Evolutionary conservation across 331 rosid genomes (phyloP).

Genomic region (Cydonia oblonga): DNA sequence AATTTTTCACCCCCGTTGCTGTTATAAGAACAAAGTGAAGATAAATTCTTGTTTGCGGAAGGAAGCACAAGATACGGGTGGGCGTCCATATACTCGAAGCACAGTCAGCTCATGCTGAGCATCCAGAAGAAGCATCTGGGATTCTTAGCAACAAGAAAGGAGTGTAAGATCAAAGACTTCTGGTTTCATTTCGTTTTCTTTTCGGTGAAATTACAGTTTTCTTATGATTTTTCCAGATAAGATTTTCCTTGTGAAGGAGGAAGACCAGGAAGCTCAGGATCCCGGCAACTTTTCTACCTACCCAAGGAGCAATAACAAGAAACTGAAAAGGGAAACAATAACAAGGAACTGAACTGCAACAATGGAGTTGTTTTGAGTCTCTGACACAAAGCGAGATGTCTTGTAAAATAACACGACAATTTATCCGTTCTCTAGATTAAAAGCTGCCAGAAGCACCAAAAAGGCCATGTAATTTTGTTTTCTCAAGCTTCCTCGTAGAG

Average conservation of each 20-base stretch:
- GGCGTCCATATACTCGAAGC: constrained; percentile 14
- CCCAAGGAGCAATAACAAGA: constrained; percentile 1
- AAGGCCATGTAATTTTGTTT: too few species aligned
- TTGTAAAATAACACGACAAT: background rate
- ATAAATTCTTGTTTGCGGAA: background rate
- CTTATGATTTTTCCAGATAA: constrained; percentile 4
- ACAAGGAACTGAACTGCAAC: too few species aligned
- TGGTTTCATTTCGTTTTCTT: background rate
- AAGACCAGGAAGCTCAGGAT: background rate
- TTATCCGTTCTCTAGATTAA: background rate
- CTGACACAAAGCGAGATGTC: background rate
- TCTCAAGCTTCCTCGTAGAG: too few species aligned
- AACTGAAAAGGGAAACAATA: background rate
- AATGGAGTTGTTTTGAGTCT: background rate
- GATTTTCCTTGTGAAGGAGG: constrained; percentile 13
- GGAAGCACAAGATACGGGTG: constrained; percentile 5
- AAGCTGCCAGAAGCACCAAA: background rate
- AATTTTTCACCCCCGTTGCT: background rate
- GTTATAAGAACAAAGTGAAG: background rate
- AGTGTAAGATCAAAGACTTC: constrained; percentile 9
- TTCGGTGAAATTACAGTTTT: background rate
- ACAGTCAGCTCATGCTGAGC: constrained; percentile 12
- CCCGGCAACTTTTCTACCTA: constrained; percentile 7
- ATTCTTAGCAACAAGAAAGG: constrained; percentile 9
- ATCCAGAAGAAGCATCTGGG: constrained; percentile 15